These are phyloP conservation scores for Ogataea ganodermae DNA, from an alignment of 805 yeast genomes.

Conservation along the genomic window DNA sequence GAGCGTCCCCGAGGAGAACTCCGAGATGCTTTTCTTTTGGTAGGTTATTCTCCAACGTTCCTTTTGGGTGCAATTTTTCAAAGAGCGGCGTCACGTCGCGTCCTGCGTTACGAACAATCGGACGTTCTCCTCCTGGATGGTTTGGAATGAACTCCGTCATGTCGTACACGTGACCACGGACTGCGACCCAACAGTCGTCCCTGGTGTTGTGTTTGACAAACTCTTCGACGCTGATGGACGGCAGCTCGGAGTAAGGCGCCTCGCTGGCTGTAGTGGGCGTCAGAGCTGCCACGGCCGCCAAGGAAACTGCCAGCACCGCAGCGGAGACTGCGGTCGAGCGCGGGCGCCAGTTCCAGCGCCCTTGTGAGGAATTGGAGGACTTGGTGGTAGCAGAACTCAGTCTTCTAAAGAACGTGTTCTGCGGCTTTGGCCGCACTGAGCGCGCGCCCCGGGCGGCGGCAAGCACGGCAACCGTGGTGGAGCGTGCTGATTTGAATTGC, in stretches of 20 bases:
- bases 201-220: constrained; percentile 54
- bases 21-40: constrained; percentile 66
- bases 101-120: constrained; percentile 50
- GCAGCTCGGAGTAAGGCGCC: background rate
- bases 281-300: background rate
- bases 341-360: background rate
- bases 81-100: constrained; percentile 65
- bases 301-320: background rate
- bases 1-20: constrained; percentile 36
- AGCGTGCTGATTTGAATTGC: background rate
- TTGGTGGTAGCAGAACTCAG: background rate
- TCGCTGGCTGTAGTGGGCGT: background rate
- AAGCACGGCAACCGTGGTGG: background rate
- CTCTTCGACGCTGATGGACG: constrained; percentile 36
- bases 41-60: constrained; percentile 66
- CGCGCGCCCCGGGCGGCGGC: background rate
- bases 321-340: background rate
- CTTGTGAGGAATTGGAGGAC: background rate
- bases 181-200: constrained; percentile 81
- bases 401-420: background rate
- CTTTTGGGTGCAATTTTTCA: constrained; percentile 90
- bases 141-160: constrained; percentile 55
- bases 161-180: constrained; percentile 78
- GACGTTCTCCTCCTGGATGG: constrained; percentile 56
- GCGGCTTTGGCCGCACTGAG: background rate